phyloP scores from a whole-genome alignment of 192 early-diverging fungal genomes.

The Allomyces javanicus region DNA sequence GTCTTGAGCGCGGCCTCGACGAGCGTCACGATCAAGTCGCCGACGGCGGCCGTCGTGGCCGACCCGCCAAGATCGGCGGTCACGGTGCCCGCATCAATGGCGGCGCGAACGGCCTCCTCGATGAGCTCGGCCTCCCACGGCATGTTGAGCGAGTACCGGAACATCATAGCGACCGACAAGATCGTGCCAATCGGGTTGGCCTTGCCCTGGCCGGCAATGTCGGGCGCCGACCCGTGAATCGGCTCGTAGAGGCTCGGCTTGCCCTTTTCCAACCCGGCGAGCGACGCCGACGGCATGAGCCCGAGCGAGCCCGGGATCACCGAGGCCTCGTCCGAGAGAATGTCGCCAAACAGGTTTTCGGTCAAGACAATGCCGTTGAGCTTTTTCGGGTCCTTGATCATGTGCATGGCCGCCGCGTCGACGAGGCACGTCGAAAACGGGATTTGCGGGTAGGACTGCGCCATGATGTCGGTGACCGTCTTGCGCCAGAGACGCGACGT shows the following conservation, averaged over 20 bases:
- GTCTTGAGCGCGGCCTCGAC: constrained; percentile 39
- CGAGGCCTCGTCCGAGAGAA: constrained; percentile 83
- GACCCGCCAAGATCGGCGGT: constrained; percentile 79
- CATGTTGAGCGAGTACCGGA: constrained; percentile 84
- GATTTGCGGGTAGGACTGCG: constrained; percentile 75
- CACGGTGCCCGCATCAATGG: constrained; percentile 72
- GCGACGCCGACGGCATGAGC: constrained; percentile 73
- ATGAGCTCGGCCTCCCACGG: constrained; percentile 76
- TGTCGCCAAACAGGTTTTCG: constrained; percentile 99
- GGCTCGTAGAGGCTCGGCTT: constrained; percentile 87
- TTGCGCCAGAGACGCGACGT: constrained; percentile 94
- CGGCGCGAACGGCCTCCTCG: constrained; percentile 77
- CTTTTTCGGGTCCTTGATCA: constrained; percentile 72
- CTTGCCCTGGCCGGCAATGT: constrained; percentile 91
- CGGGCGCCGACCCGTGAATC: constrained; percentile 97
- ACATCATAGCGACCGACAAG: constrained; percentile 78
- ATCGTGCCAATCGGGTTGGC: constrained; percentile 98
- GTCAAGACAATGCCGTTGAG: constrained; percentile 93
- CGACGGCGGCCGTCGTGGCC: constrained; percentile 70
- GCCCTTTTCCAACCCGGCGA: constrained; percentile 67
- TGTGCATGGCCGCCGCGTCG: constrained; percentile 91
- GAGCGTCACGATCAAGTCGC: constrained; percentile 68
- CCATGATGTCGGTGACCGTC: constrained; percentile 71
- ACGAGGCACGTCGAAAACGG: constrained; percentile 80
- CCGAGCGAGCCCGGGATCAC: constrained; percentile 91